Evolutionary conservation across 2,329 filamentous ascomycete genomes (phyloP), one percentile per base, ranked within the genome.

Genomic region (Conoideocrella luteorostrata): DNA sequence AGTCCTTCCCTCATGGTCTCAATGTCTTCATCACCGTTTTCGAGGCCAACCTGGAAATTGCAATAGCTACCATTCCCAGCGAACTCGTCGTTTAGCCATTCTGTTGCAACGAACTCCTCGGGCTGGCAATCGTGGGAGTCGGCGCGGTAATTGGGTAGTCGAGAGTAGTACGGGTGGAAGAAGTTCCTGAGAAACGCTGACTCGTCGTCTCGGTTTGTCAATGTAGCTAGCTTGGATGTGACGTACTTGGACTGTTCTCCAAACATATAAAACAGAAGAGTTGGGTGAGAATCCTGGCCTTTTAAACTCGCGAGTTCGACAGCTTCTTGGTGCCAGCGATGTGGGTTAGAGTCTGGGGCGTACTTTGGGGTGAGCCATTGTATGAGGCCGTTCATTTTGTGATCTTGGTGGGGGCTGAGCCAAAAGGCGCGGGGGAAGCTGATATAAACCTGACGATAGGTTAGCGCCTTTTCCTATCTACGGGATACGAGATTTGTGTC

Each of bases 31-130:
- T 90, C 86, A 1, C 82, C 87, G 5, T 78, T 69, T 51, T 78
- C 69, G 37, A 91, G 58, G 0, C 87, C 88, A 13, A 84, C 72
- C 55, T 89, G 88, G 64, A 95, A 95, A 61, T 95, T 95, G 41
- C 75, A 78, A 61, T 95, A 95, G 52, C 82, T 86, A 7, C 90
- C 89, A 56, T 84, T 80, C 0, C 90, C 89, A 0, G 89, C 86
- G 24, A 89, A 75, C 13, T 85, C 79, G 56, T 95, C 89, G 38
- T 75, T 75, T 22, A 86, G 72, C 89, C 89, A 95, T 45, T 77
- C 73, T 0, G 89, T 94, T 0, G 86, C 80, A 3, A 89, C 68
- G 30, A 81, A 75, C 1, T 70, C 75, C 1, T 61, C 65, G 0
- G 89, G 87, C 24, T 68, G 68, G 58, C 88, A 93, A 7, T 71